Conservation (phyloP, 441 rosid genomes). For the Hypseocharis bilobata region DNA sequence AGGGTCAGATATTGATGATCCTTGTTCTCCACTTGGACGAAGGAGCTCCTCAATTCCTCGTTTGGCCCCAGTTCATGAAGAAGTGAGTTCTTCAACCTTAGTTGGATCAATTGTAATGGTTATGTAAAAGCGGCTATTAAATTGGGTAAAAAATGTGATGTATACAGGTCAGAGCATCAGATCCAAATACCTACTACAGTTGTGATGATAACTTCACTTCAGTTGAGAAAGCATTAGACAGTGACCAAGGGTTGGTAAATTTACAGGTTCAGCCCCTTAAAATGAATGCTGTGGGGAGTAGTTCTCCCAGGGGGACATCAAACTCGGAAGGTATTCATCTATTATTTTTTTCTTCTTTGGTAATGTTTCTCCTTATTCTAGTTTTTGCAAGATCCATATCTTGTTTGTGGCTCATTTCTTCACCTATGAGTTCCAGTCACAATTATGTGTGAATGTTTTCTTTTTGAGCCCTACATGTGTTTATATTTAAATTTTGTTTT, state of each 20-base stretch:
- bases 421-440: background rate
- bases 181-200: constrained; percentile 58
- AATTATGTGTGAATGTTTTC: background rate
- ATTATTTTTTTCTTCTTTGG: too few species aligned
- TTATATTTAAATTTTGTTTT: constrained; percentile 4
- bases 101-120: background rate
- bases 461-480: background rate
- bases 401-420: background rate
- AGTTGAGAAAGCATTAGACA: constrained; percentile 31
- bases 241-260: constrained; percentile 24
- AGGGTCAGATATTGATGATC: constrained; percentile 57
- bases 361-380: background rate
- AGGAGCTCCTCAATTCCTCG: constrained; percentile 35
- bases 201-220: constrained; percentile 49
- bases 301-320: constrained; percentile 17
- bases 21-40: constrained; percentile 36
- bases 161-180: constrained; percentile 47
- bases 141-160: constrained; percentile 12
- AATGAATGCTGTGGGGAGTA: constrained; percentile 18
- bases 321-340: constrained; percentile 34
- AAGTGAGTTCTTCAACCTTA: constrained; percentile 42
- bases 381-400: background rate
- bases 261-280: constrained; percentile 28
- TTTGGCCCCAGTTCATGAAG: constrained; percentile 47
- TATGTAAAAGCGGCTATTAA: background rate